These are phyloP conservation scores for Ophiostoma ulmi DNA, from an alignment of 2,329 filamentous ascomycete species.

Conservation along the genomic window DNA sequence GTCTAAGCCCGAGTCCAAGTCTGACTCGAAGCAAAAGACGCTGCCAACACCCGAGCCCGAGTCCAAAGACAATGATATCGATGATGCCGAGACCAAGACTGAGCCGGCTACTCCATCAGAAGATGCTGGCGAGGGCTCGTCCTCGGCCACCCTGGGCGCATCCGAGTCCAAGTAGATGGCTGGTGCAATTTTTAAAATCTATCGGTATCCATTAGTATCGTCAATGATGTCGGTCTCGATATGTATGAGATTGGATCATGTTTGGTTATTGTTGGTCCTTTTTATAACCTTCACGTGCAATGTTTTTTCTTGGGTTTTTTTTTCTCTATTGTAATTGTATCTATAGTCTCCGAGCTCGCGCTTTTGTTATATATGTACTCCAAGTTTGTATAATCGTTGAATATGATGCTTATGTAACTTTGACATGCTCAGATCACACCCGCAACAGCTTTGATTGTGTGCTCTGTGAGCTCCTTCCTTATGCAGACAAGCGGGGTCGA, in stretches of 20 bases:
- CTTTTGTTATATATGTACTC: neutral
- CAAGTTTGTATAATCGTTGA: neutral
- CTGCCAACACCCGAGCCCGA: neutral
- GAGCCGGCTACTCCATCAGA: neutral
- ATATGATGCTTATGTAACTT: neutral
- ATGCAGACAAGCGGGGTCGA: neutral
- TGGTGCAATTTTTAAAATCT: no score
- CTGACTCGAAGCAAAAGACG: neutral
- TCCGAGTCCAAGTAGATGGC: neutral
- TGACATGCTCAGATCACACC: neutral
- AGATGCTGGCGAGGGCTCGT: conserved; percentile 7
- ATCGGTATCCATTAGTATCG: no score
- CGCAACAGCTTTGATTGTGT: neutral
- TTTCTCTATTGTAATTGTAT: neutral
- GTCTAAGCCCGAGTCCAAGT: neutral
- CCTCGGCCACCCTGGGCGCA: neutral
- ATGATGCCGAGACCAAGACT: neutral
- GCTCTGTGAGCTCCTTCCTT: neutral
- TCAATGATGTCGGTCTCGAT: no score
- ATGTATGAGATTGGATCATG: neutral
- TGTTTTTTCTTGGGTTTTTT: no score
- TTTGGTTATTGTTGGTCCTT: no score
- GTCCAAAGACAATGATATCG: neutral
- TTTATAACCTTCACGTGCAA: no score
- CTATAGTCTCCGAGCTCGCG: neutral